phyloP scores from a whole-genome alignment of 179 eudicot species.

The Amaranthus tricolor region DNA sequence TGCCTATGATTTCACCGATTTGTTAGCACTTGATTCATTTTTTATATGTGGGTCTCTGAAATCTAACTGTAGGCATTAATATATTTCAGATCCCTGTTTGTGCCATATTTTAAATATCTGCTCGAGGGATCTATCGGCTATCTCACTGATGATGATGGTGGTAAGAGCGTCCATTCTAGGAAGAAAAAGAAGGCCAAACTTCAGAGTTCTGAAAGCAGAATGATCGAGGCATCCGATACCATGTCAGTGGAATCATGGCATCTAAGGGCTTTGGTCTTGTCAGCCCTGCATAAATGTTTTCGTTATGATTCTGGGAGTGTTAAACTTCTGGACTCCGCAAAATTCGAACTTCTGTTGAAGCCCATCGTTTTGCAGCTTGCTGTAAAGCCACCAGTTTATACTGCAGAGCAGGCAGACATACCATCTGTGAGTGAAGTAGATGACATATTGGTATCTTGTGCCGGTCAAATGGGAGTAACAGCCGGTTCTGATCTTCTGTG shows the following conservation, averaged over 20 bases:
- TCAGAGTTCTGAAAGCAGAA: slow-evolving; percentile 30
- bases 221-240: slow-evolving; percentile 24
- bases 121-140: slow-evolving; percentile 58
- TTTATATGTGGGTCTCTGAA: background rate
- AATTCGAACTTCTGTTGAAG: slow-evolving; percentile 73
- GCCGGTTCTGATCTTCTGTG: slow-evolving; percentile 90
- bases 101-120: slow-evolving; percentile 91
- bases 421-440: slow-evolving; percentile 73
- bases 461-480: slow-evolving; percentile 94
- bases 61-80: slow-evolving; percentile 7
- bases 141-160: slow-evolving; percentile 53
- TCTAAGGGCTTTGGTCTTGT: slow-evolving; percentile 67
- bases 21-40: background rate
- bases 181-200: slow-evolving; percentile 78
- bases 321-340: slow-evolving; percentile 74
- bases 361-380: slow-evolving; percentile 81
- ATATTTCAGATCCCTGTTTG: slow-evolving; percentile 71
- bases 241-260: slow-evolving; percentile 59
- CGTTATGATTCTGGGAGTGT: slow-evolving; percentile 69
- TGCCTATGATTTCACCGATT: too few species aligned
- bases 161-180: slow-evolving; percentile 30
- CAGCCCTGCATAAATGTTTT: slow-evolving; percentile 85
- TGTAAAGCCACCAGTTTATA: slow-evolving; percentile 58
- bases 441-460: slow-evolving; percentile 65
- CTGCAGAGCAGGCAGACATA: slow-evolving; percentile 45